Evolutionary conservation across 441 rosid species (phyloP), one percentile per base, ranked within the genome.

Genomic region (Daphne laureola): DNA sequence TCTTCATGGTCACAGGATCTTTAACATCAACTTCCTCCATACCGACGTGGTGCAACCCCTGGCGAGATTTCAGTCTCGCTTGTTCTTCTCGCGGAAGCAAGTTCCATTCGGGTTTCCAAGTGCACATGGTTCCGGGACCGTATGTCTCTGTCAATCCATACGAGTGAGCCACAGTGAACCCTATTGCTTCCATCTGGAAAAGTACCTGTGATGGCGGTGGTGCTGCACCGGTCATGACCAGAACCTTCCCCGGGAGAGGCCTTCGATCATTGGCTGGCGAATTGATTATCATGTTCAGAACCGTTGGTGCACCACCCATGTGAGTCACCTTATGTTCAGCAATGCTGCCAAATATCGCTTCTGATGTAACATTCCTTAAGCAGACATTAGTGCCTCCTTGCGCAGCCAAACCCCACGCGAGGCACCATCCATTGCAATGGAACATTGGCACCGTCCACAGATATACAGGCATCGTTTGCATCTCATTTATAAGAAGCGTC

Each of bases 31-130:
- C 1, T 44, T 60, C 57, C 57, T 60, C 64, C 8, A 60, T 27
- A 8, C 64, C 64, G 6, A 60, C 12, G 45, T 60, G 64, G 46
- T 60, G 54, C 64, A 60, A 18, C n/a, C 64, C 64, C 46, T 60
- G 64, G 12, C 64, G 26, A 52, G 57, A 14, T 45, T 52, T 60
- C 0, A 52, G 35, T 43, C 53, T 52, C 13, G 64, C 64, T 57
- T 52, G 57, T 45, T n/a, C 51, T 1, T 52, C 57, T 45, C 5
- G 57, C 51, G 64, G 64, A 18, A 60, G 51, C 1, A 36, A 51
- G n/a, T 60, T 44, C 64, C 64, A 60, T 60, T 60, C 64, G 14
- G 64, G 64, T 60, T 60, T 51, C 64, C 64, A 60, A 26, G 57
- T 52, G 55, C 63, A 51, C 43, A 59, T 3, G 17, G 52, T 60